phyloP scores from a whole-genome alignment of 371 early-diverging fungal genomes.

The Mortierella sp. region DNA sequence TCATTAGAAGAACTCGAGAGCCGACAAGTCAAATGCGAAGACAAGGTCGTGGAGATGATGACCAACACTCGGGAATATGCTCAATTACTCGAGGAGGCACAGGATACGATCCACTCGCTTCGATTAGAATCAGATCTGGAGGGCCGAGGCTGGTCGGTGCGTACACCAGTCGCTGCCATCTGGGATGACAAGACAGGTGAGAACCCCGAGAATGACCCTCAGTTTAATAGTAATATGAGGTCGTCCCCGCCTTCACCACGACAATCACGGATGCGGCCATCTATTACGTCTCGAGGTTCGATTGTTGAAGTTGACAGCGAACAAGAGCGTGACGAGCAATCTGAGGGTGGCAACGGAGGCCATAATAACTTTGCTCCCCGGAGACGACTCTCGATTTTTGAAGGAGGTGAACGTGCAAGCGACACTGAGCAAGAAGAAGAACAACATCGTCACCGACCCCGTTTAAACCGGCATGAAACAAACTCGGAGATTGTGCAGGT shows the following conservation, averaged over 20 bases:
- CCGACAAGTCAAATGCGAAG: conserved; percentile 70
- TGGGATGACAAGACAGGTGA: conserved; percentile 14
- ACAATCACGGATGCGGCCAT: neutral
- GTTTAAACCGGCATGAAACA: too few species aligned
- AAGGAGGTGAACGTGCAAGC: too few species aligned
- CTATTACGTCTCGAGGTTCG: too few species aligned
- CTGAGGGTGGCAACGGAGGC: too few species aligned
- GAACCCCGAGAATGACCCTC: too few species aligned
- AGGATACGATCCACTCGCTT: conserved; percentile 68
- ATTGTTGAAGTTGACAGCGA: too few species aligned
- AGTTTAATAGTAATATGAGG: neutral
- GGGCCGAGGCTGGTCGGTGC: conserved; percentile 38
- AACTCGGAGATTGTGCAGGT: too few species aligned
- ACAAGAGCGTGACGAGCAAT: too few species aligned
- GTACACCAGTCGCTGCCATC: conserved; percentile 8
- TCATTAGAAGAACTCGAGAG: conserved; percentile 68
- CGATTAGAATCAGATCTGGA: conserved; percentile 46
- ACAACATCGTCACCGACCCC: too few species aligned
- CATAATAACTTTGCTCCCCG: too few species aligned
- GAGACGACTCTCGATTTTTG: too few species aligned
- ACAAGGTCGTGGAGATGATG: conserved; percentile 68
- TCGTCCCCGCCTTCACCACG: neutral
- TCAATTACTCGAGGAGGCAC: conserved; percentile 68
- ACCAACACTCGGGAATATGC: conserved; percentile 75
- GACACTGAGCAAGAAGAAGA: too few species aligned